Evolutionary conservation across 768 basidiomycete genomes (phyloP), one percentile per base, ranked within the genome.

Genomic region (Leccinum pellstonianum): DNA sequence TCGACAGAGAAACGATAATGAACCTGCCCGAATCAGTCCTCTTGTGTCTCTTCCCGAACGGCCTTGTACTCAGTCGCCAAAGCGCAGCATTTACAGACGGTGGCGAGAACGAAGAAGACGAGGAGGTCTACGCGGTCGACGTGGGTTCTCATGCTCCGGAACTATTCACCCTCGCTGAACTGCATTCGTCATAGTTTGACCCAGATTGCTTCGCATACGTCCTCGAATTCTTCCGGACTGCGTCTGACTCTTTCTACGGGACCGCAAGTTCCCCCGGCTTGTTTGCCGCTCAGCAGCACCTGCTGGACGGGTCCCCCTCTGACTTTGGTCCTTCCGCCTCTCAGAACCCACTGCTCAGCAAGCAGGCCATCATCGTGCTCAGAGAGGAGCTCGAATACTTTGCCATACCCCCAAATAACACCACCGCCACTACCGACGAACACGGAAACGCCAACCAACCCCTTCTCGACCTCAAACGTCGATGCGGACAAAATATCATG

Each of bases 381-480:
- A 84, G 97, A 29, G 97, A 99, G 73, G 97, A 99, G 77, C 81
- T 99, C 55, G 97, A 99, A 75, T 99, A 98, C 73, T 99, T 99
- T 65, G 89, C 93, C 37, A 98, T 99, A 62, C 94, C 96, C 2
- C 88, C 91, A 14, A 86, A 84, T 66, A 81, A 80, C 58, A 80
- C 82, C 38, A 69, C 71, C 15, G 85, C 88, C 15, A 68, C 77
- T 25, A 91, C 92, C 33, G 89, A 94, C 76, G 83, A 83, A 59
- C 82, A 86, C 55, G 95, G 95, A 10, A 83, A 86, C 62, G 90
- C 93, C 43, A 95, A 93, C 75, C 82, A 85, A 41, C 77, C 81
- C 54, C 78, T 98, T 69, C 77, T 92, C 55, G 85, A 88, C 53
- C 77, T 97, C 55, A 98, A 98, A 76, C 81, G 87, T 65, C 81